Base-by-base conservation (phyloP, 2,329 filamentous ascomycete genomes). In the Thermochaetoides dissita region DNA sequence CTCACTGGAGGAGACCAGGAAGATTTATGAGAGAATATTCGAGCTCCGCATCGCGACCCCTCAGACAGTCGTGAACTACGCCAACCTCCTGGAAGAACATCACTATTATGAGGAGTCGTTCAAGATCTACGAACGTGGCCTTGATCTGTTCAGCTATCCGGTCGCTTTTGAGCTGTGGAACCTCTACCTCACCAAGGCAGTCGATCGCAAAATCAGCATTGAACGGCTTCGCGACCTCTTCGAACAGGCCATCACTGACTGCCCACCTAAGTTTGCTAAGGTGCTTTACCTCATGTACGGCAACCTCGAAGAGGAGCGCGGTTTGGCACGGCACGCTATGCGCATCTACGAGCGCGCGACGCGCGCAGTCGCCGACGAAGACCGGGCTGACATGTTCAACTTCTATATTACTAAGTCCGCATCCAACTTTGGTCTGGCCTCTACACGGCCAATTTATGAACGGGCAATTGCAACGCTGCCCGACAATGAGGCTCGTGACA, bases 141-240 rank as follows among this genome's bases (percentile, higher is more conserved):
- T 98, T 33, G 91, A 98, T 60, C 79, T 98, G n/a, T 98, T 98
- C 71, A 94, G 80, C 60, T 98, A 96, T 56, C 91, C 91, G 0
- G 89, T 96, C 11, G 91, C 91, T 10, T 98, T 98, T 60, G 91
- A 98, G 66, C 71, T 98, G 17, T 98, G 91, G 93, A 98, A 98
- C 53, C 65, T 98, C 7, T 98, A 98, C 61, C 75, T 98, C 42
- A 95, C 87, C 42, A 98, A 98, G 63, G 91, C 91, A 0, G 88
- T 96, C 17, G 87, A 95, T 59, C 84, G 91, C 44, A 91, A 94
- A 62, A 94, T 96, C 57, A 81, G 85, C 43, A 95, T 98, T 53
- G 91, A 98, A 60, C 76, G 91, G 39, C 68, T 98, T 24, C 79
- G 91, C 45, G 93, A 98, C 60, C 72, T 98, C 6, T 98, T 98